Conservation (phyloP, 1,284 basidiomycete genomes). For the Ustilago bromivora region DNA sequence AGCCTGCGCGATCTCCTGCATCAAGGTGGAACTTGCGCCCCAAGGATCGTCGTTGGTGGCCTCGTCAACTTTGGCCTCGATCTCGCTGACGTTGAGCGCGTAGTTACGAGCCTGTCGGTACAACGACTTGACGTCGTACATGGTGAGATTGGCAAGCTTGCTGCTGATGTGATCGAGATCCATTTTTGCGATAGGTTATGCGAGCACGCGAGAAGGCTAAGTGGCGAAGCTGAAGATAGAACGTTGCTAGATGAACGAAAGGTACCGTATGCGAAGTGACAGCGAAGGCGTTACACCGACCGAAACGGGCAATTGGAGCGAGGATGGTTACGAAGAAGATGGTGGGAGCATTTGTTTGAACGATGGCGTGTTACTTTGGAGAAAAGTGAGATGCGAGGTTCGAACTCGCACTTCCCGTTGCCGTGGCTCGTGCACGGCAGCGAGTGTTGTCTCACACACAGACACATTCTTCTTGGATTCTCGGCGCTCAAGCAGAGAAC, state of each 20-base stretch:
- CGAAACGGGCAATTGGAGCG: too few species aligned
- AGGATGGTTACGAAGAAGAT: neutral
- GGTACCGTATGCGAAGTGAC: neutral
- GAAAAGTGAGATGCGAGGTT: constrained; percentile 1
- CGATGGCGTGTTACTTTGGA: constrained; percentile 24
- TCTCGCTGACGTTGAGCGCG: constrained; percentile 94
- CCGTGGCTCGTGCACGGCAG: constrained; percentile 11
- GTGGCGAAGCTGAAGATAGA: neutral
- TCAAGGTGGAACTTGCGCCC: constrained; percentile 97
- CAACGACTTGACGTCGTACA: constrained; percentile 68
- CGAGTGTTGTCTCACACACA: neutral
- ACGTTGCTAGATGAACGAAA: neutral
- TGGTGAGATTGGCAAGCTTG: constrained; percentile 67
- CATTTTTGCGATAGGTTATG: constrained; percentile 22
- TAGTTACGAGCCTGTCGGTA: constrained; percentile 68
- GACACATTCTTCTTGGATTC: too few species aligned
- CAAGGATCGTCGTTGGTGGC: constrained; percentile 99
- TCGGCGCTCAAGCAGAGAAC: neutral
- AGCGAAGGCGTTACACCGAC: neutral
- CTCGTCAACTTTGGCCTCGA: constrained; percentile 96
- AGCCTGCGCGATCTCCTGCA: constrained; percentile 97
- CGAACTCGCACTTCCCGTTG: constrained; percentile 4
- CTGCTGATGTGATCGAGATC: constrained; percentile 56
- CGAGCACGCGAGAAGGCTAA: neutral
- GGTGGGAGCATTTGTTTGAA: neutral